Conservation (phyloP, 169 alveolate genomes). For the Plasmodium relictum region DNA sequence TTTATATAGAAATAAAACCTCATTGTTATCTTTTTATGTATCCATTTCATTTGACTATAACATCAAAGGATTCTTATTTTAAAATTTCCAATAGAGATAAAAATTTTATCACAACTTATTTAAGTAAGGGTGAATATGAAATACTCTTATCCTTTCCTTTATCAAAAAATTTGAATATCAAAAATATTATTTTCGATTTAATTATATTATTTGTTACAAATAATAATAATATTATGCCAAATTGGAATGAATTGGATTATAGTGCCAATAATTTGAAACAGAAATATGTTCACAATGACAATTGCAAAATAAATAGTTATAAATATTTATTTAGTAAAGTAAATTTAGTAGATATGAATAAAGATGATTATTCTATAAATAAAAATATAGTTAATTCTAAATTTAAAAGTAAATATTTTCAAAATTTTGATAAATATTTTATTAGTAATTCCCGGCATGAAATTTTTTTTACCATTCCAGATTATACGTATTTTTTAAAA, state of each 20-base stretch:
- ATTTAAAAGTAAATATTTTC: constrained; percentile 27
- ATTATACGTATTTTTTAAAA: constrained; percentile 14
- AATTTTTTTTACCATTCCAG: constrained; percentile 42
- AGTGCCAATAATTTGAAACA: background rate
- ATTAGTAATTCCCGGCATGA: constrained; percentile 12
- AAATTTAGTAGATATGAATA: constrained; percentile 8
- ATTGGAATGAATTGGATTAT: background rate
- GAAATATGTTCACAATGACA: background rate
- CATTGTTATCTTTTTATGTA: constrained; percentile 54
- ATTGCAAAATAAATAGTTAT: constrained; percentile 3
- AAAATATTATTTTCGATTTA: constrained; percentile 40
- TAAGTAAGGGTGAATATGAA: constrained; percentile 38
- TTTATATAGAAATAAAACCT: constrained; percentile 57
- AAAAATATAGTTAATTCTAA: constrained; percentile 20
- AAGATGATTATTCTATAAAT: constrained; percentile 17
- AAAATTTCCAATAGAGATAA: constrained; percentile 20
- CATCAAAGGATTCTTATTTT: constrained; percentile 15
- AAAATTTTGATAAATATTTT: constrained; percentile 28
- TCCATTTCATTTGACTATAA: constrained; percentile 28
- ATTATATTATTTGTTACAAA: background rate
- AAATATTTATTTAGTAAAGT: constrained; percentile 32
- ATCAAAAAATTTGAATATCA: background rate
- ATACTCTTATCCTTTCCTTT: constrained; percentile 7
- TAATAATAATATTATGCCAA: background rate
- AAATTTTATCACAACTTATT: constrained; percentile 10